Base-by-base conservation (phyloP, 148 eudicot species). In the Rhododendron ferrugineum region DNA sequence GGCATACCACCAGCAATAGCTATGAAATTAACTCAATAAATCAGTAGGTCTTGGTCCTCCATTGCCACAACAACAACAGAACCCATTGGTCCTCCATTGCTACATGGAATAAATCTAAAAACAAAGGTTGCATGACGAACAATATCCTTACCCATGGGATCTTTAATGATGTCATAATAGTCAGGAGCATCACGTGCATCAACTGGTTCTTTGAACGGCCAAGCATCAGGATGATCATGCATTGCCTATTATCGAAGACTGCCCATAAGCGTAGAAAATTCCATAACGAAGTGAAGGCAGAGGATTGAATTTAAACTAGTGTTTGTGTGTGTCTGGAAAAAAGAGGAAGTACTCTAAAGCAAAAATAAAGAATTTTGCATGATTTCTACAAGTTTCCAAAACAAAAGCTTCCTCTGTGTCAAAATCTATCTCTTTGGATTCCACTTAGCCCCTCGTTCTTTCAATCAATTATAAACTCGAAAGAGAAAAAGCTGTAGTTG, bases 161-260 rank as follows among this genome's bases (percentile, higher is more conserved):
- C 96, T 89, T 92, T 95, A 88, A 97, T 97, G 86, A 97, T 97
- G 34, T 97, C 94, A 80, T 97, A 95, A 88, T 97, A 97, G 87
- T 97, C 98, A 79, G 98, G 99, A 86, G 95, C 99, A 62, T 97
- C 98, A 28, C 93, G 98, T 23, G 88, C 87, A 91, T 97, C 98
- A 78, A 95, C 98, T 49, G 99, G 98, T 85, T 97, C 99, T 88
- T 92, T 97, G 85, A 97, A 97, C 70, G 99, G 99, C 99, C 99
- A 97, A 84, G 94, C 92, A 92, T 97, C 99, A 79, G 93, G 89
- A 89, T 97, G 99, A 34, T 97, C 99, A 79, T 86, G 93, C 98
- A 95, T 95, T 56, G 89, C 85, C 99, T 96, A 98, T 74, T 50
- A 87, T 85, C 52, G 58, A 52, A 85, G 40, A 83, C 9, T 15